Percentiles rank a stretch among this genome's conserved stretches.
These are phyloP conservation scores for Lactarius evosmus DNA, from an alignment of 768 basidiomycete genomes.

Conservation along the genomic window DNA sequence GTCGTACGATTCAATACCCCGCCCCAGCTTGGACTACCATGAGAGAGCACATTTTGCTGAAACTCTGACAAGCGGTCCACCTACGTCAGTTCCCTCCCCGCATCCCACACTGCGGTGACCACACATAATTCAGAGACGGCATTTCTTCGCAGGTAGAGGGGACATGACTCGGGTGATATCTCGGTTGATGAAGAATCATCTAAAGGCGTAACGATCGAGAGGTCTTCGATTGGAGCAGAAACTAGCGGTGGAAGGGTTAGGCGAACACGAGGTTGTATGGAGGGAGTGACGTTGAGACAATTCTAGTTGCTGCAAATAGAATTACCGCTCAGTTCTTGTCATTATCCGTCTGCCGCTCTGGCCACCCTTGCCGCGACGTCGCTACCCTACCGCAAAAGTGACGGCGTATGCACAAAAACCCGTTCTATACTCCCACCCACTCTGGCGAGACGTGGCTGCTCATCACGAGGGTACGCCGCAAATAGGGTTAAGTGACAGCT, in stretches of 20 bases:
- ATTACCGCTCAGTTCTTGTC: constrained; percentile 3
- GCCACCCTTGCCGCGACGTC: constrained; percentile 10
- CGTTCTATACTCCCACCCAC: constrained; percentile 2
- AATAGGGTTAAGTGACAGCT: constrained; percentile 18
- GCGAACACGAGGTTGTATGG: constrained; percentile 16
- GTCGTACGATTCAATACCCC: not conserved
- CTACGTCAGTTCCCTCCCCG: not conserved
- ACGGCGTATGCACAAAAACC: constrained; percentile 1
- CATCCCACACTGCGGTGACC: constrained; percentile 7
- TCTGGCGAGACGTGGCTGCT: not conserved
- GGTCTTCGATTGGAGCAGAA: constrained; percentile 11
- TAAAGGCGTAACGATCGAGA: constrained; percentile 7
- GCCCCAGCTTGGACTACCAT: not conserved
- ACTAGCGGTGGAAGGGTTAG: constrained; percentile 21
- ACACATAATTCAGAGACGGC: not conserved
- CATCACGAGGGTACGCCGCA: not conserved
- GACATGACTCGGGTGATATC: constrained; percentile 3
- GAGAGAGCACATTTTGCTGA: not conserved
- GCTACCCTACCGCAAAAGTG: constrained; percentile 18
- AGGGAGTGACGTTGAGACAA: not conserved
- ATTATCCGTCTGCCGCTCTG: constrained; percentile 9
- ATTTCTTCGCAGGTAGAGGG: constrained; percentile 1
- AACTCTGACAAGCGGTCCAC: not conserved
- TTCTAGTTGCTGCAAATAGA: constrained; percentile 1
- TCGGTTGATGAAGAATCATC: not conserved